A percentile compares a stretch with the other conserved stretches of the same genome.
phyloP scores from a whole-genome alignment of 2,329 filamentous ascomycete genomes.

The Neofusicoccum parvum region DNA sequence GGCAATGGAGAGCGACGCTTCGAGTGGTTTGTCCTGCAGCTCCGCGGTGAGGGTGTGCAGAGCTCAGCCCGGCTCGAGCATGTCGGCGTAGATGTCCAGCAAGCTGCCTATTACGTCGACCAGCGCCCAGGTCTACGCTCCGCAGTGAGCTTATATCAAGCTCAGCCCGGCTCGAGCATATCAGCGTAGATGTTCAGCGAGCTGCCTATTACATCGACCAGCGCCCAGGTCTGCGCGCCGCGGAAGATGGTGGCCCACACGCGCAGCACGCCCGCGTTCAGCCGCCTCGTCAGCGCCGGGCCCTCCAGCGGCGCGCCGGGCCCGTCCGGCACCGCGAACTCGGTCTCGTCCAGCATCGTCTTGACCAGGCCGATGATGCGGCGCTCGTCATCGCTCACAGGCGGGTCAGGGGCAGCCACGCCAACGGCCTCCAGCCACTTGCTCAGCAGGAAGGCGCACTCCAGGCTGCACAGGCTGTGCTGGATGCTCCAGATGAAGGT shows the following conservation, averaged over 20 bases:
- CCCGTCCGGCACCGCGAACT: constrained; percentile 34
- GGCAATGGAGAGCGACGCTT: too few relatives aligned
- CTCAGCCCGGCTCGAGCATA: constrained; percentile 30
- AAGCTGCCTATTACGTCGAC: constrained; percentile 45
- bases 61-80: constrained; percentile 26
- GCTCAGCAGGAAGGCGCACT: constrained; percentile 44
- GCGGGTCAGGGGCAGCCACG: constrained; percentile 30
- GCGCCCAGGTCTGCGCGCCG: constrained; percentile 47
- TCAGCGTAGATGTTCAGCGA: constrained; percentile 46
- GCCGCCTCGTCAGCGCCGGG: constrained; percentile 36
- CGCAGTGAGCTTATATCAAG: too few relatives aligned
- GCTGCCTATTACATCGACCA: constrained; percentile 45
- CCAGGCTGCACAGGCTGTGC: constrained; percentile 42
- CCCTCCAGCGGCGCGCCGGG: too few relatives aligned
- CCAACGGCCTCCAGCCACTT: constrained; percentile 41
- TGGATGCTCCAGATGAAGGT: constrained; percentile 45
- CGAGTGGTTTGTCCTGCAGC: too few relatives aligned
- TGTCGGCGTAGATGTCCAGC: constrained; percentile 46
- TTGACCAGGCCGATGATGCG: constrained; percentile 41
- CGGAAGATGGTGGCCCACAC: constrained; percentile 48
- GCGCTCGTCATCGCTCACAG: constrained; percentile 41
- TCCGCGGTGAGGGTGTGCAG: too few relatives aligned
- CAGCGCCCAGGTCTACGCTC: constrained; percentile 48
- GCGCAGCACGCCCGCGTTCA: constrained; percentile 44
- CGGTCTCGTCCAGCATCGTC: constrained; percentile 46